Evolutionary conservation across 1,284 basidiomycete species (phyloP), one percentile per base, ranked within the genome.

Genomic region (Fomitiporia mediterranea): DNA sequence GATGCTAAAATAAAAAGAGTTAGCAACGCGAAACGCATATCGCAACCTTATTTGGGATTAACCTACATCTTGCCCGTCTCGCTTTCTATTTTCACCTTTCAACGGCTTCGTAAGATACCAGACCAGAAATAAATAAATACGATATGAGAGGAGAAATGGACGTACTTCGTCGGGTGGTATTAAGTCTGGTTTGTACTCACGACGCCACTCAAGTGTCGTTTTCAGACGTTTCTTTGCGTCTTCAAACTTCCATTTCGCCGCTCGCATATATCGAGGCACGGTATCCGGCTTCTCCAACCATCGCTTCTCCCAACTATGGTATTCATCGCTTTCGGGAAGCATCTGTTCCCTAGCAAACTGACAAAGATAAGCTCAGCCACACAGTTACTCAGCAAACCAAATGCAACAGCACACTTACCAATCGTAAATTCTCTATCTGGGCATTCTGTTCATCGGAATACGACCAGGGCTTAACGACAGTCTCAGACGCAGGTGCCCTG

Each of bases 11-110:
- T 2, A 17, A 49, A 49, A 25, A 30, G 37, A 17, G 55, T 30
- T 19, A 43, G 37, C 21, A 23, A 9, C 27, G 15, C 37, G 19
- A 4, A 8, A 11, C 1, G 17, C 40, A 54, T 48, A 32, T 25
- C 47, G 27, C 13, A 15, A 48, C 50, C 5, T 25, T 21, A 7
- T n/a, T 2, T 25, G 27, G 23, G 32, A 48, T 7, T 21, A n/a
- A 71, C 83, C 63, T 63, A 92, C 91, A 93, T 91, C 71, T 94
- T 93, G 11, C 91, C 91, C 0, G 86, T 89, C 70, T 90, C 83
- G 47, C 84, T 82, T 68, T 93, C 91, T 37, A 87, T 78, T 61
- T 77, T 81, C 61, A 87, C 81, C 74, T 76, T 46, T 13, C 25
- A 44, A 23, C 23, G 23, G 3, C 27, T 11, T 9, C 6, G 25